These are phyloP conservation scores for Globisporangium lucens DNA, from an alignment of 352 stramenopile genomes.

Conservation along the genomic window DNA sequence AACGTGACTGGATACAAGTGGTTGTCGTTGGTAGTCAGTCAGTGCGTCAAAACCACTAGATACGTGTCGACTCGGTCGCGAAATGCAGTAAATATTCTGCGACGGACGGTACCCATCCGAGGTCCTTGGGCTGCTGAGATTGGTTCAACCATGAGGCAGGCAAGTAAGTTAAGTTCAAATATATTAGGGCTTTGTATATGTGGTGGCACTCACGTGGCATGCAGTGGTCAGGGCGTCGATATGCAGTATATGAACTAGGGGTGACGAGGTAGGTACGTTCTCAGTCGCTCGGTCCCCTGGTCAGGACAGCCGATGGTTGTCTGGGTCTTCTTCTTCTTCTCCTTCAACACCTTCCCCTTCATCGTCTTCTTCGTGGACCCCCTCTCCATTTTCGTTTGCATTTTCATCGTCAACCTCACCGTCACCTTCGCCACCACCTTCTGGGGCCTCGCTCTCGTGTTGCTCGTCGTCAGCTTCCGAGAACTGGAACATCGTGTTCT, in stretches of 20 bases:
- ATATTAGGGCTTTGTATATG: background rate
- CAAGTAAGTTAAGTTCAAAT: background rate
- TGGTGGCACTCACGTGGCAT: background rate
- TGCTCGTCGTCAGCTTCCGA: background rate
- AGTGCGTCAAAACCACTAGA: too few species aligned
- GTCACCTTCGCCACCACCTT: background rate
- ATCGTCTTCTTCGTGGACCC: background rate
- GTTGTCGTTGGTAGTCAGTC: too few species aligned
- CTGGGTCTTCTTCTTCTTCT: slow-evolving; percentile 1
- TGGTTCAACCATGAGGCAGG: too few species aligned
- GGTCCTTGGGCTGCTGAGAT: too few species aligned
- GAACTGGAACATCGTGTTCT: slow-evolving; percentile 10
- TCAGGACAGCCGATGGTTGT: background rate
- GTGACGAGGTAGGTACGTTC: background rate
- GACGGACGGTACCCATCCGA: too few species aligned
- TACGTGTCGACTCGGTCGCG: too few species aligned
- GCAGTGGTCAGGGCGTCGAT: background rate
- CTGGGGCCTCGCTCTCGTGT: background rate
- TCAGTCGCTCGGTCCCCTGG: background rate
- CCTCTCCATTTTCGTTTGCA: background rate
- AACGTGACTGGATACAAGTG: too few species aligned
- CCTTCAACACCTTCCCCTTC: background rate
- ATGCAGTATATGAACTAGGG: background rate
- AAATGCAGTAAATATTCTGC: too few species aligned
- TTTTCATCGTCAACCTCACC: background rate